phyloP scores from a whole-genome alignment of 2,329 filamentous ascomycete species.

The Aspergillus aculeatinus region DNA sequence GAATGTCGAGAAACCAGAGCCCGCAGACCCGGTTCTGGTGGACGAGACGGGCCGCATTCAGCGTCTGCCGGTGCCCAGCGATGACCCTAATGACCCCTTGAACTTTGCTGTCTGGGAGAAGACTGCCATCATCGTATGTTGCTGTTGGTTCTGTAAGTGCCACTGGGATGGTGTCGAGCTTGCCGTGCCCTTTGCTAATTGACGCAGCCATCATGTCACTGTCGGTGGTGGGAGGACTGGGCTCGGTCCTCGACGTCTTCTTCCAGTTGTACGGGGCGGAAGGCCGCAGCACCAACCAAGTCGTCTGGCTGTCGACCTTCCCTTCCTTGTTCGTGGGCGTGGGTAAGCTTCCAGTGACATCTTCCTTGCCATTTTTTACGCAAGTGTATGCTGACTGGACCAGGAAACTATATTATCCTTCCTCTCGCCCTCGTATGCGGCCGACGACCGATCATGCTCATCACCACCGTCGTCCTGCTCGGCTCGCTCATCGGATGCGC shows the following conservation, averaged over 20 bases:
- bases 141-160: conserved; percentile 29
- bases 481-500: conserved; percentile 37
- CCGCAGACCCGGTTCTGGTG: conserved; percentile 17
- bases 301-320: conserved; percentile 39
- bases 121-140: conserved; percentile 25
- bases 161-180: too few species aligned
- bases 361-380: background rate
- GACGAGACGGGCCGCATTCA: conserved; percentile 22
- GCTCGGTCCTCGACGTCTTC: conserved; percentile 37
- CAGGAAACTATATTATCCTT: conserved; percentile 40
- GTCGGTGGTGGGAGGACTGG: conserved; percentile 26
- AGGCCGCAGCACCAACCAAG: conserved; percentile 28
- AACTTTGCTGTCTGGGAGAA: conserved; percentile 27
- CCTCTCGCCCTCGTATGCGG: conserved; percentile 42
- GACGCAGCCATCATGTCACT: conserved; percentile 25
- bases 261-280: conserved; percentile 30
- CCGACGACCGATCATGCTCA: conserved; percentile 38
- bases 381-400: background rate
- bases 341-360: conserved; percentile 21
- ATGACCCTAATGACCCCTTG: conserved; percentile 28
- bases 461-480: conserved; percentile 33
- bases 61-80: conserved; percentile 25
- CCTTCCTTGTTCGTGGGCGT: conserved; percentile 43
- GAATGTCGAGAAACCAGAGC: conserved; percentile 8
- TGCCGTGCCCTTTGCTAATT: background rate